phyloP scores from a whole-genome alignment of 2,329 filamentous ascomycete genomes.

The Botrytis porri region DNA sequence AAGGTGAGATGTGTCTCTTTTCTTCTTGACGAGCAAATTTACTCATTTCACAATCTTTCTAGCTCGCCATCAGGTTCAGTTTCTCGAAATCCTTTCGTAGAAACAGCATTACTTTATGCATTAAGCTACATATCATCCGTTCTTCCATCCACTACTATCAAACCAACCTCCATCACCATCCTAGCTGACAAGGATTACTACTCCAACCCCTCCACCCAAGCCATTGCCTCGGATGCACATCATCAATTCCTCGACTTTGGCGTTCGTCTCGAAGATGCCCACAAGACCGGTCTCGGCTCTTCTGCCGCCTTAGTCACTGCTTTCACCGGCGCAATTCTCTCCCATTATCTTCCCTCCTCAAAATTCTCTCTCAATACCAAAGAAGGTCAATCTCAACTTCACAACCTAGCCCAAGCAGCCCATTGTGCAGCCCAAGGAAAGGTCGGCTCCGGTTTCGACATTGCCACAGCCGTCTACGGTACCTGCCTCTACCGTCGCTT shows the following conservation, averaged over 20 bases:
- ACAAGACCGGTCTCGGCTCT: slow-evolving; percentile 95
- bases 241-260: slow-evolving; percentile 73
- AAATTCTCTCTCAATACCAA: slow-evolving; percentile 57
- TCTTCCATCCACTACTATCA: slow-evolving; percentile 49
- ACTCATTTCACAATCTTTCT: slow-evolving; percentile 8
- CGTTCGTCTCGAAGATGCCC: slow-evolving; percentile 70
- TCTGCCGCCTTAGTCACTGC: slow-evolving; percentile 92
- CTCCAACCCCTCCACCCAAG: slow-evolving; percentile 58
- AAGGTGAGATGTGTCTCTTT: slow-evolving; percentile 53
- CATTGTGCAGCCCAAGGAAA: slow-evolving; percentile 98
- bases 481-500: slow-evolving; percentile 92
- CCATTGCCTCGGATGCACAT: slow-evolving; percentile 38
- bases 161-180: slow-evolving; percentile 74
- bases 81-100: slow-evolving; percentile 79
- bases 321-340: slow-evolving; percentile 72
- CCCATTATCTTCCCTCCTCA: slow-evolving; percentile 64
- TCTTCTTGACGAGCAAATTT: not conserved
- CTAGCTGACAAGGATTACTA: slow-evolving; percentile 97
- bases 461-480: slow-evolving; percentile 88
- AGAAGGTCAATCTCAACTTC: slow-evolving; percentile 60
- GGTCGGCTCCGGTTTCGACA: slow-evolving; percentile 92
- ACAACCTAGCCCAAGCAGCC: slow-evolving; percentile 90
- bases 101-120: slow-evolving; percentile 84
- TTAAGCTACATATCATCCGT: slow-evolving; percentile 69
- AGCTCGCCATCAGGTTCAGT: slow-evolving; percentile 19